phyloP scores from a whole-genome alignment of 2,329 filamentous ascomycete species.

The Aspergillus caelatus region DNA sequence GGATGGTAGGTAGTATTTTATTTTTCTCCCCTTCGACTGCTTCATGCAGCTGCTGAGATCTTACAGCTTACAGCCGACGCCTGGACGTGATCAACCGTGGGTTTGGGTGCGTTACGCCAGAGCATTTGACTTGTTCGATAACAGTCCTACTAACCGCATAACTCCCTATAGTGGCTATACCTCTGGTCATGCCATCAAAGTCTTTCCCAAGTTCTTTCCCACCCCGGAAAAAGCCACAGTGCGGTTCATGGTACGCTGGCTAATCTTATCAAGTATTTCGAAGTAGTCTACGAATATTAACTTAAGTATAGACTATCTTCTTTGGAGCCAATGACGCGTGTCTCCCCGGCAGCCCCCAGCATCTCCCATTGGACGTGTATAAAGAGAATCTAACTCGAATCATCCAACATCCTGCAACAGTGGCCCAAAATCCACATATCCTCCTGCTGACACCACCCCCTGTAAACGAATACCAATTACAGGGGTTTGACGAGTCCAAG shows the following conservation, averaged over 20 bases:
- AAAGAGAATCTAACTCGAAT: slow-evolving; percentile 72
- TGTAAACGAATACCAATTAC: slow-evolving; percentile 72
- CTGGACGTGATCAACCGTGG: slow-evolving; percentile 89
- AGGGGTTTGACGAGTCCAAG: slow-evolving; percentile 50
- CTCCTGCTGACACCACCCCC: slow-evolving; percentile 79
- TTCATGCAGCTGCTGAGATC: slow-evolving; percentile 14
- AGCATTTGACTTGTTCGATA: slow-evolving; percentile 1
- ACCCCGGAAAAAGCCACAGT: slow-evolving; percentile 57
- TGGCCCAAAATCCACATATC: slow-evolving; percentile 72
- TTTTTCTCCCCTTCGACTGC: background rate
- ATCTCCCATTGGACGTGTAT: slow-evolving; percentile 77
- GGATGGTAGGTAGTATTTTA: slow-evolving; percentile 55
- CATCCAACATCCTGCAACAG: slow-evolving; percentile 69
- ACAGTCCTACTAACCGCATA: slow-evolving; percentile 13
- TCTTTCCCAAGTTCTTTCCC: slow-evolving; percentile 72
- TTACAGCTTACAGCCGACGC: slow-evolving; percentile 70
- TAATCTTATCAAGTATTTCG: background rate
- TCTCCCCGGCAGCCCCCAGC: slow-evolving; percentile 69
- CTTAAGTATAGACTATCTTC: slow-evolving; percentile 65
- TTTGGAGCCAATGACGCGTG: slow-evolving; percentile 91
- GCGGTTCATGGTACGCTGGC: slow-evolving; percentile 44
- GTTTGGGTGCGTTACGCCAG: slow-evolving; percentile 56
- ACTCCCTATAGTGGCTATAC: slow-evolving; percentile 69
- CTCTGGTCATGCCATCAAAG: slow-evolving; percentile 70
- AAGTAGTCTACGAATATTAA: background rate